These are phyloP conservation scores for Candida cerambycidarum DNA, from an alignment of 805 yeast genomes.

Conservation along the genomic window DNA sequence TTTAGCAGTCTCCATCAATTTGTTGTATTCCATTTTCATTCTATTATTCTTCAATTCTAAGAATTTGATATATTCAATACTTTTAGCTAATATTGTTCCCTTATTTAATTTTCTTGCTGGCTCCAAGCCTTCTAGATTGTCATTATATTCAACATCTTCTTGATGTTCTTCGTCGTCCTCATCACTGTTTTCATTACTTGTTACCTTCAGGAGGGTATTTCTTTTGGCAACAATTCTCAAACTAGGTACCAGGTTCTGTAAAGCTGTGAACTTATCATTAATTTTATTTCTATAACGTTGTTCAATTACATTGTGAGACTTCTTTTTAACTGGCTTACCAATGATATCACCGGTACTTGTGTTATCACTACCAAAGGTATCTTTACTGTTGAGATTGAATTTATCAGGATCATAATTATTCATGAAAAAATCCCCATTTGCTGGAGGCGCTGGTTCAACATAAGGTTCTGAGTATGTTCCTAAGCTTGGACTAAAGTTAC, in stretches of 20 bases:
- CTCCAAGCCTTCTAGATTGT: slow-evolving; percentile 66
- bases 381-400: neutral
- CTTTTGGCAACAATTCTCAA: slow-evolving; percentile 30
- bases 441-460: neutral
- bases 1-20: slow-evolving; percentile 38
- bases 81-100: slow-evolving; percentile 74
- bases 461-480: slow-evolving; percentile 2
- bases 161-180: slow-evolving; percentile 4
- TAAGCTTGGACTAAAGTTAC: slow-evolving; percentile 3
- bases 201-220: slow-evolving; percentile 15
- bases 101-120: slow-evolving; percentile 77
- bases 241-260: slow-evolving; percentile 41
- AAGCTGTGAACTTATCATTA: slow-evolving; percentile 39
- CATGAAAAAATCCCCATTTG: neutral
- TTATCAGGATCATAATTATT: slow-evolving; percentile 1
- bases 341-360: slow-evolving; percentile 1
- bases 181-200: slow-evolving; percentile 13
- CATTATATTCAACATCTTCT: slow-evolving; percentile 10
- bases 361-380: neutral
- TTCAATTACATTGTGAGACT: slow-evolving; percentile 42
- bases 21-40: slow-evolving; percentile 52
- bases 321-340: slow-evolving; percentile 14
- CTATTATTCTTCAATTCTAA: slow-evolving; percentile 58
- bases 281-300: slow-evolving; percentile 45
- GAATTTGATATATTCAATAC: slow-evolving; percentile 77